Evolutionary conservation across 306 rosid species (phyloP).

Genomic region (Cucurbita ficifolia): DNA sequence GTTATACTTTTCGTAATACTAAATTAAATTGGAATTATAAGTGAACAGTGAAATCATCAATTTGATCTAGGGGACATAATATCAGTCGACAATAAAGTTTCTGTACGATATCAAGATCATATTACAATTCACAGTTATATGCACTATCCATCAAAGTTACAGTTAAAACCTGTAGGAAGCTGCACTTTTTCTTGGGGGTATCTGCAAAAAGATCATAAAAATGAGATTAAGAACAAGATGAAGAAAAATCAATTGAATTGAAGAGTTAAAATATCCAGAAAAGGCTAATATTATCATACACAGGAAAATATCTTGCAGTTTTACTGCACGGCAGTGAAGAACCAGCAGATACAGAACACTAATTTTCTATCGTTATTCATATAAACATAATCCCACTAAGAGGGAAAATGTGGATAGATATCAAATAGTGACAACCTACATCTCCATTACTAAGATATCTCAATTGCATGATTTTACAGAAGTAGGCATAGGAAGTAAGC

Average conservation of each 20-base stretch:
- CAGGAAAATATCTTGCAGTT: neutral
- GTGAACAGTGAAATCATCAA: neutral
- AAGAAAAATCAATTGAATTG: neutral
- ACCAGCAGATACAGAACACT: neutral
- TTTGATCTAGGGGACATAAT: neutral
- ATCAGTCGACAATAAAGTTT: neutral
- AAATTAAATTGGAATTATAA: neutral
- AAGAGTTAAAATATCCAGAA: neutral
- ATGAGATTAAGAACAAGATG: constrained; percentile 1
- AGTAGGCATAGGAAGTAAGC: neutral
- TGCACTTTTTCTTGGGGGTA: constrained; percentile 89
- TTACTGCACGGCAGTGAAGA: neutral
- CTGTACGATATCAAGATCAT: neutral
- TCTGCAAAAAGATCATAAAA: constrained; percentile 40
- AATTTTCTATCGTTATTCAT: neutral
- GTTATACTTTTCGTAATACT: neutral
- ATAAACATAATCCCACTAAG: neutral
- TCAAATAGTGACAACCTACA: neutral
- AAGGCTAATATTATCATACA: neutral
- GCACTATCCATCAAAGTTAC: neutral
- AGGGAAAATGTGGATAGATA: neutral
- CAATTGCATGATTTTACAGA: neutral
- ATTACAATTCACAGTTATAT: neutral
- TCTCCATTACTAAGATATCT: neutral
- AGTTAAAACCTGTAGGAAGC: constrained; percentile 85